Evolutionary conservation across 208 protist species (phyloP).

Genomic region (Novymonas esmeraldas): DNA sequence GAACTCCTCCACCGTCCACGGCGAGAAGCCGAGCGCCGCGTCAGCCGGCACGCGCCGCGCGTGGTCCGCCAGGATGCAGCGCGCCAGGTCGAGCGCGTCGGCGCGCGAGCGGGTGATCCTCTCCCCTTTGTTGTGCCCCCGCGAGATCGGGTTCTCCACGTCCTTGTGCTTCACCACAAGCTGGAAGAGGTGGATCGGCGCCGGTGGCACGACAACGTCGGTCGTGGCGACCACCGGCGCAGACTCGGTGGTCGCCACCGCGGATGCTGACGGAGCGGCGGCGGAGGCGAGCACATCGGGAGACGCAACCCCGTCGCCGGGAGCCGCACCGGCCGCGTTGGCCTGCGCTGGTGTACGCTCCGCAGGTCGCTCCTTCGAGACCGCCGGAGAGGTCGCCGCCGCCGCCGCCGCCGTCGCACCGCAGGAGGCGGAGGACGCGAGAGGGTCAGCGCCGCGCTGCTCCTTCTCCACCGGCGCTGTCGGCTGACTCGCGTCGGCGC

Average conservation of each 20-base stretch:
- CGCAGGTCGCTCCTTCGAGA: too few relatives aligned
- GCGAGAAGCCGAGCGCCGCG: constrained; percentile 19
- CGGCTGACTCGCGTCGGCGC: background rate
- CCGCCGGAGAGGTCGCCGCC: too few relatives aligned
- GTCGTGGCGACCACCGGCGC: background rate
- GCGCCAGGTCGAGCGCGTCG: constrained; percentile 72
- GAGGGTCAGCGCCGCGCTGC: too few relatives aligned
- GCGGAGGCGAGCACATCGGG: too few relatives aligned
- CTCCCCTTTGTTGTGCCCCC: constrained; percentile 72
- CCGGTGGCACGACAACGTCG: background rate
- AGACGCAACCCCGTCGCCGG: too few relatives aligned
- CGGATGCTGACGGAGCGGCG: too few relatives aligned
- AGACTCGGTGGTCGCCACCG: background rate
- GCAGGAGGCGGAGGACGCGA: too few relatives aligned
- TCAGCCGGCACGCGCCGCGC: constrained; percentile 8
- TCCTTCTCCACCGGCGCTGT: too few relatives aligned
- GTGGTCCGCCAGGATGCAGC: constrained; percentile 51
- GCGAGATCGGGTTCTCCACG: constrained; percentile 68
- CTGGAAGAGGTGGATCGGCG: constrained; percentile 71
- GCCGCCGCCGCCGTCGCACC: too few relatives aligned
- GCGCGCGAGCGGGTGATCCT: constrained; percentile 73
- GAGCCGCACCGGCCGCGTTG: too few relatives aligned
- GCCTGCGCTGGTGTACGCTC: too few relatives aligned
- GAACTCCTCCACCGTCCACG: constrained; percentile 81
- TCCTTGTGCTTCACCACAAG: constrained; percentile 92